phyloP scores from a whole-genome alignment of 805 yeast genomes.

The Candida loeiensis region DNA sequence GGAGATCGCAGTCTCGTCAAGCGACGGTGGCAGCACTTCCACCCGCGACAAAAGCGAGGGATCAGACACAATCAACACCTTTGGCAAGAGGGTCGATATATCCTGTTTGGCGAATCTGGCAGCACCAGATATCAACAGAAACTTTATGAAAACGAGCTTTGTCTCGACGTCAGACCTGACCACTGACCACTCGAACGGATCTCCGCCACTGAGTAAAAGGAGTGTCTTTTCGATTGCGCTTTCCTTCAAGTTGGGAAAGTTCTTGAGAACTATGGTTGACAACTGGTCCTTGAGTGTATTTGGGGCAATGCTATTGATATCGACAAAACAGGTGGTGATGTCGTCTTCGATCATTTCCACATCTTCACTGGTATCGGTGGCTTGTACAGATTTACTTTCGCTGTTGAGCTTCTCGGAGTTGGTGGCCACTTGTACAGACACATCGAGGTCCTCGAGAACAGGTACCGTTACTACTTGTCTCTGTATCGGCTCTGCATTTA shows the following conservation, averaged over 20 bases:
- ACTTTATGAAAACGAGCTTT: constrained; percentile 31
- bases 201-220: constrained; percentile 8
- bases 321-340: constrained; percentile 4
- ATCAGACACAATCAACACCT: not conserved
- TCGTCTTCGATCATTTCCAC: not conserved
- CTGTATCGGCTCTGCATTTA: not conserved
- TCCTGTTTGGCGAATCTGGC: not conserved
- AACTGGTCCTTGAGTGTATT: constrained; percentile 31
- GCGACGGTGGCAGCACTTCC: not conserved
- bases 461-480: constrained; percentile 2
- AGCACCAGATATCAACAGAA: constrained; percentile 10
- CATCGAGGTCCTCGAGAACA: constrained; percentile 10
- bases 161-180: constrained; percentile 32
- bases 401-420: constrained; percentile 9
- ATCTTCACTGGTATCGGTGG: not conserved
- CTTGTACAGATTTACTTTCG: not conserved
- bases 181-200: constrained; percentile 31
- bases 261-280: constrained; percentile 28
- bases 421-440: constrained; percentile 8
- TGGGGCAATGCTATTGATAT: constrained; percentile 29
- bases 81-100: not conserved
- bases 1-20: not conserved
- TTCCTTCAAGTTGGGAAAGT: constrained; percentile 30
- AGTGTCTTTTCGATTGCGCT: constrained; percentile 33
- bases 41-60: not conserved